phyloP scores from a whole-genome alignment of 1,284 basidiomycete genomes.

The Ustilago curta region DNA sequence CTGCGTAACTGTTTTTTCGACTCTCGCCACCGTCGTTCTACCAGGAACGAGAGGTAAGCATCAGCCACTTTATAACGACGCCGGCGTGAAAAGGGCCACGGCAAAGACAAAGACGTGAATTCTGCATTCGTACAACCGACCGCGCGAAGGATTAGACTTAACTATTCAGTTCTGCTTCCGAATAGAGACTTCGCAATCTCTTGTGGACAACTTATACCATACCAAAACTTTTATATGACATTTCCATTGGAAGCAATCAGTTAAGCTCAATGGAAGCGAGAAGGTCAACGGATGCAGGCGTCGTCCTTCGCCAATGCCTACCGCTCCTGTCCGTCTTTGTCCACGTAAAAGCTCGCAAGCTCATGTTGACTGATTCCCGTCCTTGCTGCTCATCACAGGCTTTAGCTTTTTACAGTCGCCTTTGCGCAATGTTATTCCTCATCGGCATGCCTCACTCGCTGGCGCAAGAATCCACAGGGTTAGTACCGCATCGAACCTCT shows the following conservation, averaged over 20 bases:
- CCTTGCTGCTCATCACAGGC: not conserved
- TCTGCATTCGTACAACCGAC: slow-evolving; percentile 3
- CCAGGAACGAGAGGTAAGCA: slow-evolving; percentile 23
- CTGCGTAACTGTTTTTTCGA: slow-evolving; percentile 19
- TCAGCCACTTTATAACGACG: not conserved
- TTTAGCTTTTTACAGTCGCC: not conserved
- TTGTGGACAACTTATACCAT: slow-evolving; percentile 58
- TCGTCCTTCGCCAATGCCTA: slow-evolving; percentile 6
- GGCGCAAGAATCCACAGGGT: slow-evolving; percentile 8
- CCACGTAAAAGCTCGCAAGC: not conserved
- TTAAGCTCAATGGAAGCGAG: not conserved
- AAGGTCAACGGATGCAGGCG: slow-evolving; percentile 18
- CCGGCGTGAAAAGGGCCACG: not conserved
- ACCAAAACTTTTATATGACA: slow-evolving; percentile 48
- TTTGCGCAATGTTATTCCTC: not conserved
- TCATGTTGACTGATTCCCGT: slow-evolving; percentile 16
- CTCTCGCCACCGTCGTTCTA: not conserved
- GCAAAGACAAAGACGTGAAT: not conserved
- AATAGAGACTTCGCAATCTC: slow-evolving; percentile 59
- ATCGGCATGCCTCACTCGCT: not conserved
- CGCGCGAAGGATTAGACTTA: slow-evolving; percentile 41
- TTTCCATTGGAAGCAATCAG: slow-evolving; percentile 5
- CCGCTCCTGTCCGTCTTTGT: not conserved
- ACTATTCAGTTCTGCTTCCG: slow-evolving; percentile 59
- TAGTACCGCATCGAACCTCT: slow-evolving; percentile 13